Evolutionary conservation across 495 filamentous ascomycete genomes (phyloP), one percentile per base, ranked within the genome.

Genomic region (Tuber magnatum): DNA sequence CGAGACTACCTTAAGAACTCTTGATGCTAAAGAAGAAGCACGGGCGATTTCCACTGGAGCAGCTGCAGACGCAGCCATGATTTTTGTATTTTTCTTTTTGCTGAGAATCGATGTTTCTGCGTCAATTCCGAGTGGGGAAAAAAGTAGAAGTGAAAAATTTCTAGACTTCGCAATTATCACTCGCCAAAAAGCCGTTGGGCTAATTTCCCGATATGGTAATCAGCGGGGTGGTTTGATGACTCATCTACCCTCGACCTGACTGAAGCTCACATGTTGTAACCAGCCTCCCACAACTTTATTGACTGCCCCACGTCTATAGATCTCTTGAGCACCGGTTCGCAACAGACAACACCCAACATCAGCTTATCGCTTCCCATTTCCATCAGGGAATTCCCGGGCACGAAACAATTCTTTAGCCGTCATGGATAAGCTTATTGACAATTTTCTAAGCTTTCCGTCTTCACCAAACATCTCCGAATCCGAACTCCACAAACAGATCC

Each of bases 381-480:
- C 68, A 79, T 71, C 75, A 38, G 72, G 42, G 69, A 77, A 70
- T 73, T 75, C 48, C 65, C 68, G 72, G 73, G 39, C 51, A n/a
- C 48, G 18, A 61, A 44, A 22, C 69, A 43, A 69, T 61, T 65
- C 41, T 48, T 32, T 80, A 48, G 61, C 68, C 76, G 73, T 74
- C 69, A 82, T 82, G 80, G 80, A 82, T 74, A 81, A 82, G 75
- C 77, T 82, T 69, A 77, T 82, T 35, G 80, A 81, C 71, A 43
- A 61, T 56, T 78, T 82, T 65, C 74, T 78, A 68, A 73, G 71
- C 41, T 81, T 80, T 43, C 80, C 80, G 16, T 73, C 80, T 46
- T 77, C 80, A 38, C 61, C 68, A 70, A 78, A 76, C 41, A 77
- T 82, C 40, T 75, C 80, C 16, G 80, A 82, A 39, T 69, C 40